Base-by-base conservation (phyloP, 192 early-diverging fungal genomes). In the Backusella westeae region DNA sequence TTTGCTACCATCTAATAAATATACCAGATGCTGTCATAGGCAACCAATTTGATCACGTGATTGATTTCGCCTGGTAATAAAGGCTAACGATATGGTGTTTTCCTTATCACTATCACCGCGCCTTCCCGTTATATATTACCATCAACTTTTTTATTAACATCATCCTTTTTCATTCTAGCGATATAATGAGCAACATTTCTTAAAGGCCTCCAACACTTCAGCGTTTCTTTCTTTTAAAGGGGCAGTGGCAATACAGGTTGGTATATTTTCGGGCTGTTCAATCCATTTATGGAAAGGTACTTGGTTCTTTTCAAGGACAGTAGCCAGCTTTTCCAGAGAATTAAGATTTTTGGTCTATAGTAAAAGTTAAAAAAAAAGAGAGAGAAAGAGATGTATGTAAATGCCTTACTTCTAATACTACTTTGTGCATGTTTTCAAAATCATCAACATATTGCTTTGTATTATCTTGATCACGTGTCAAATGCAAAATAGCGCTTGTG, bases 211-310 rank as follows among this genome's bases (percentile, higher is more conserved):
- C 65, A 83, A 77, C 29, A 87, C 86, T 65, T 84, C 84, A 12
- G 59, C 71, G 65, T 73, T 82, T 66, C 90, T 83, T 42, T 82
- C 80, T 74, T 84, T 80, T 1, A 93, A 83, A 17, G 93, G 93
- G 10, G 89, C 78, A 0, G 93, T 94, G 26, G 92, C 92, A 38
- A 94, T 74, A 39, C 91, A 90, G 0, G 93, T 93, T 15, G 88
- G 79, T 17, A 90, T 89, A 81, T 93, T 92, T 41, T 94, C 93
- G 17, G 93, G 93, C 71, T 91, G 90, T 75, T 94, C 93, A 26
- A 84, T 85, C 93, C 93, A 94, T 70, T 87, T 81, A 49, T 91
- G 78, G 56, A 86, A 88, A 17, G 89, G 89, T 14, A 94, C 86
- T 39, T 83, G 70, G 63, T 90, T 75, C 38, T 82, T 75, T 69